A percentile compares a stretch with the other conserved stretches of the same genome.
Evolutionary conservation across 208 protist species (phyloP).

Genomic region (Leishmania gerbilli): DNA sequence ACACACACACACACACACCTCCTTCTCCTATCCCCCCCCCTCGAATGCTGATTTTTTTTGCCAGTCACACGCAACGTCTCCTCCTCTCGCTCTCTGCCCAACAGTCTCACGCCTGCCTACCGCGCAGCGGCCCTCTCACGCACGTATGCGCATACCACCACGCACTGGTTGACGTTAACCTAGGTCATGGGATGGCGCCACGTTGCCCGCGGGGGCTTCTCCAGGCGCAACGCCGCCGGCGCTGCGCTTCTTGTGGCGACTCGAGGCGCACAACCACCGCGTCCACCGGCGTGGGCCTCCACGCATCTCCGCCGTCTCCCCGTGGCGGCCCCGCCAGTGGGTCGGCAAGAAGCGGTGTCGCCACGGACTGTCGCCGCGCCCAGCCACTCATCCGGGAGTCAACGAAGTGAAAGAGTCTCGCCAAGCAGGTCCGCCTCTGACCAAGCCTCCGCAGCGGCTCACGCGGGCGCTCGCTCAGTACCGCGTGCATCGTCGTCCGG

Average conservation of each 20-base stretch:
- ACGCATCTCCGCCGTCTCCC: not conserved
- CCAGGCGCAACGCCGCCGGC: not conserved
- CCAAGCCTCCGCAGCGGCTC: not conserved
- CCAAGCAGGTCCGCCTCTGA: not conserved
- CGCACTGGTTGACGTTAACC: not conserved
- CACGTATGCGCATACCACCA: not conserved
- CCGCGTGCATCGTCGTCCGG: not conserved
- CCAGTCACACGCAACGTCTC: not conserved
- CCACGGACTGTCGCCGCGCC: not conserved
- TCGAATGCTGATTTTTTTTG: not conserved
- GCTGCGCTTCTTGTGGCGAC: not conserved
- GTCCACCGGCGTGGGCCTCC: conserved; percentile 19
- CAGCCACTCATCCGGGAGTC: not conserved
- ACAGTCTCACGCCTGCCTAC: not conserved
- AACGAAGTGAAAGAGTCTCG: not conserved
- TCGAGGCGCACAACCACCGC: conserved; percentile 5
- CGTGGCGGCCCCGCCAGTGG: not conserved
- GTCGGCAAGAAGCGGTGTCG: not conserved
- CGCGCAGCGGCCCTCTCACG: not conserved
- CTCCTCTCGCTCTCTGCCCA: not conserved
- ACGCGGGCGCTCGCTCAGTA: not conserved
- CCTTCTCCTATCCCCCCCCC: no score
- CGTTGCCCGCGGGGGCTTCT: not conserved
- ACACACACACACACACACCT: not conserved
- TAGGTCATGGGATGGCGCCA: conserved; percentile 22